Evolutionary conservation across 495 filamentous ascomycete genomes (phyloP), one percentile per base, ranked within the genome.

Genomic region (Daldinia grandis): DNA sequence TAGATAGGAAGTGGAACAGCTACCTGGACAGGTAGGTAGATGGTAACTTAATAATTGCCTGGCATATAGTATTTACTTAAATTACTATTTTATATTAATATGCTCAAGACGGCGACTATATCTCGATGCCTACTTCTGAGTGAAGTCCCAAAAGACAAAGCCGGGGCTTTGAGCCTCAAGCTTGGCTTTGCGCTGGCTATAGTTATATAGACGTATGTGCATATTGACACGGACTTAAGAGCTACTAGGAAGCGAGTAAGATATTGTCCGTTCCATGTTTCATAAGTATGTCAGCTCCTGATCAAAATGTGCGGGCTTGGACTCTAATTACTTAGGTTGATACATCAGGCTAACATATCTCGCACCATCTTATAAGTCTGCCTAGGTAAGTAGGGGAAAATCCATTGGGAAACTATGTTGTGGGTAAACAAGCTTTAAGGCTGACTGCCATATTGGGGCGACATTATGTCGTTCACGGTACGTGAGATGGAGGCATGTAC

Each of bases 111-210:
- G 8, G 1, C 19, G 42, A 47, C 4, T 24, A 19, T 24, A 47
- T 47, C 0, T 24, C 19, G 19, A 47, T 24, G 9, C 19, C 19
- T 21, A 24, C 2, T 10, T 47, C 19, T 14, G 9, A 10, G 5
- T 24, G 19, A 47, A 4, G 38, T 30, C 8, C 7, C 21, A 33
- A 21, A 33, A 30, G 15, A 42, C 17, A 9, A 38, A 27, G 21
- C 19, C 5, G 9, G 37, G 27, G 56, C n/a, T 35, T 42, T 31
- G 15, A 62, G 60, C 60, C 60, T 62, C 60, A 62, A 54, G 47
- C 60, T 54, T 62, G 47, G 60, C 58, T 61, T 61, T 57, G 40
- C 33, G 14, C 15, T 30, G 40, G 17, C 19, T 19, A 47, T 1
- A 10, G 42, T 47, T 47, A 21, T 12, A 44, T 8, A 3, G 9